Percentiles rank a stretch among this genome's conserved stretches.
phyloP scores from a whole-genome alignment of 305 asterid genomes.

The Fraxinus albicans region DNA sequence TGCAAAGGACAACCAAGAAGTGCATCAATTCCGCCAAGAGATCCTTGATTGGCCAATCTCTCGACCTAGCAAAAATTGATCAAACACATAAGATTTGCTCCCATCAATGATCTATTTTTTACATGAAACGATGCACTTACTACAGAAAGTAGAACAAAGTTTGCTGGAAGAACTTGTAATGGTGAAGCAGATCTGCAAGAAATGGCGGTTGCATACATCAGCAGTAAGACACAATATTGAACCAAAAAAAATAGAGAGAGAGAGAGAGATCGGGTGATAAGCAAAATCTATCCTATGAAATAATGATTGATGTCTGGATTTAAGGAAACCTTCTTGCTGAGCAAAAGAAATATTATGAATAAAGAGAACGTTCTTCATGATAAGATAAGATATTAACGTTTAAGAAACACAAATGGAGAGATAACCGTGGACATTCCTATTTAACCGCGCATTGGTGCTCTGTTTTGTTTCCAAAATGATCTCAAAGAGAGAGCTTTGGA shows the following conservation, averaged over 20 bases:
- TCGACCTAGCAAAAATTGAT: slow-evolving; percentile 54
- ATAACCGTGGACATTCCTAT: neutral
- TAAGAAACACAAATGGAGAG: neutral
- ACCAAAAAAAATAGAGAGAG: neutral
- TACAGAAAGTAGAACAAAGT: slow-evolving; percentile 65
- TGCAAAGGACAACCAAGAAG: slow-evolving; percentile 92
- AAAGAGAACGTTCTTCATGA: neutral
- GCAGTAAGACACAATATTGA: slow-evolving; percentile 13
- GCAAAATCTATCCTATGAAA: slow-evolving; percentile 3
- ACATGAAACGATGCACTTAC: slow-evolving; percentile 47
- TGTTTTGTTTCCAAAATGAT: neutral
- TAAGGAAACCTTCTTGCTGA: slow-evolving; percentile 6
- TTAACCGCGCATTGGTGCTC: neutral
- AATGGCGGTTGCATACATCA: slow-evolving; percentile 10
- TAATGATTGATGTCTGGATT: slow-evolving; percentile 1
- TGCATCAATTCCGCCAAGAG: slow-evolving; percentile 91
- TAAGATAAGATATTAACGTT: neutral
- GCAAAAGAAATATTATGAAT: neutral
- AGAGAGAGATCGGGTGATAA: neutral
- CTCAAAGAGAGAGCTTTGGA: neutral
- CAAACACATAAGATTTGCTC: slow-evolving; percentile 15
- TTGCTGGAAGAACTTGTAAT: slow-evolving; percentile 76
- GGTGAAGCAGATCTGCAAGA: slow-evolving; percentile 61
- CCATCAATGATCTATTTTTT: slow-evolving; percentile 13
- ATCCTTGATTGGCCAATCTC: slow-evolving; percentile 74